These are phyloP conservation scores for Pichia ethanolica DNA, from an alignment of 805 yeast species.

Conservation along the genomic window DNA sequence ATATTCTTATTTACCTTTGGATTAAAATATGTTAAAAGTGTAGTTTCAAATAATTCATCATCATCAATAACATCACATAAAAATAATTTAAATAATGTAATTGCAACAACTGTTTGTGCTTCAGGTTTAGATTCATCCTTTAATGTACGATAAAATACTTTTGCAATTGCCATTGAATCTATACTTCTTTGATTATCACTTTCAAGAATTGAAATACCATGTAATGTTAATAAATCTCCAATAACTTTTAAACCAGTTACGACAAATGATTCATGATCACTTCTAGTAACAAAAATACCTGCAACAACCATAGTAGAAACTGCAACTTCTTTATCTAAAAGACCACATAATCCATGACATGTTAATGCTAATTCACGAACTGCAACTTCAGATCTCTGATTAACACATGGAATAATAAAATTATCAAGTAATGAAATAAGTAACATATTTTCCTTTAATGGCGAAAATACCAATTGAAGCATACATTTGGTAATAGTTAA, in stretches of 20 bases:
- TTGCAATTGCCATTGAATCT: constrained; percentile 59
- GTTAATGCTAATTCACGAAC: constrained; percentile 60
- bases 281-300: constrained; percentile 55
- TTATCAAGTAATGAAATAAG: constrained; percentile 65
- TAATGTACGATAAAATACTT: constrained; percentile 60
- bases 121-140: constrained; percentile 50
- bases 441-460: constrained; percentile 57
- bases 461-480: constrained; percentile 58
- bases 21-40: constrained; percentile 68
- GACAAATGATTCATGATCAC: constrained; percentile 55
- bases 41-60: constrained; percentile 61
- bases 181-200: constrained; percentile 44
- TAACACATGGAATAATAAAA: constrained; percentile 73
- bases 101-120: constrained; percentile 76
- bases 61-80: constrained; percentile 70
- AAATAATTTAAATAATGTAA: constrained; percentile 75
- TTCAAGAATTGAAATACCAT: constrained; percentile 64
- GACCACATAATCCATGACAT: constrained; percentile 74
- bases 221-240: constrained; percentile 70
- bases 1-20: constrained; percentile 58
- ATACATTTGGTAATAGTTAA: constrained; percentile 61
- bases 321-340: constrained; percentile 62
- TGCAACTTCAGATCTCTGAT: constrained; percentile 40
- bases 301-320: constrained; percentile 52
- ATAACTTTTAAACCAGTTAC: constrained; percentile 60